Base-by-base conservation (phyloP, 2,329 filamentous ascomycete genomes). In the Coniochaeta sp. region DNA sequence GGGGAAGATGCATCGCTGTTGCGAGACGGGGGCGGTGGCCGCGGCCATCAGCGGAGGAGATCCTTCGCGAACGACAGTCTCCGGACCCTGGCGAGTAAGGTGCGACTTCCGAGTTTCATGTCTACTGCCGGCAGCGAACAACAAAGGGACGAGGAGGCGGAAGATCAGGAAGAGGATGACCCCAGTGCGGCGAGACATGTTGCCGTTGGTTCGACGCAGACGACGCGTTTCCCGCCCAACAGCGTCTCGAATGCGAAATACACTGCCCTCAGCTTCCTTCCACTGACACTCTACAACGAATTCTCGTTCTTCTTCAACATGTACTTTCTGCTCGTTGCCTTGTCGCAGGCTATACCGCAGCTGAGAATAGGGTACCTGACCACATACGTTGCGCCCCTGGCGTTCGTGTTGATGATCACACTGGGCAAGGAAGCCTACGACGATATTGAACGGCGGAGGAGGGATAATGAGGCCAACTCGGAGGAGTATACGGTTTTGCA, bases 241-340 rank as follows among this genome's bases (percentile, higher is more conserved):
- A 81, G 90, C 52, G 82, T 99, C 48, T 97, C 92, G 31, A 97
- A 99, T 66, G 92, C 94, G 51, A 99, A 97, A 76, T 99, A 99
- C 68, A 97, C 92, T 27, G 84, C 91, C 1, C 86, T 91, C 74
- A 96, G 88, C 50, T 99, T 99, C 69, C 78, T 99, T 13, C 95
- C 95, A 2, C 78, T 92, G 50, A 99, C 94, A 0, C 76, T 99
- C 20, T 99, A 96, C 71, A 97, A 97, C 71, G 94, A 99, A 66
- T 99, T 99, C 67, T 96, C 92, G 54, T 99, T 97, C 75, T 99
- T 99, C 72, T 96, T 99, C 78, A 99, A 99, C 78, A 89, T 97
- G 76, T 99, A 99, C 67, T 99, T 99, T 67, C 76, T 99, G 52
- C 83, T 97, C 24, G 94, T 99, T 48, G 95, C 94, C 6, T 71